These are phyloP conservation scores for Nitzschia sp. DNA, from an alignment of 108 stramenopile genomes.

Conservation along the genomic window DNA sequence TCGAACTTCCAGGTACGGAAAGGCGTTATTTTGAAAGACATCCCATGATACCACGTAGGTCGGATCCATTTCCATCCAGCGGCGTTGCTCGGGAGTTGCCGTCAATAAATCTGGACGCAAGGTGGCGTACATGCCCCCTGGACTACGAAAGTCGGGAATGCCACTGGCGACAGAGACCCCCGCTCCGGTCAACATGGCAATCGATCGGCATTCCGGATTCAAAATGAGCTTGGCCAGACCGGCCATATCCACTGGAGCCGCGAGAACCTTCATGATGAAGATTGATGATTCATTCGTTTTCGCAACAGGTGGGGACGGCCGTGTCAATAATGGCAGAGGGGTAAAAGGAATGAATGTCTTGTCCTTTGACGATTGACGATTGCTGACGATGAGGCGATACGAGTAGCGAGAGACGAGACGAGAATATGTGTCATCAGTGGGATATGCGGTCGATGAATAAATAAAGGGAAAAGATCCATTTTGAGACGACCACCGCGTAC, in stretches of 20 bases:
- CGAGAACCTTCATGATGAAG: neutral
- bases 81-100: conserved; percentile 53
- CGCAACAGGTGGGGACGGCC: too few species aligned
- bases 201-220: conserved; percentile 47
- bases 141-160: conserved; percentile 84
- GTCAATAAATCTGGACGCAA: conserved; percentile 70
- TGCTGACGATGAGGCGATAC: too few species aligned
- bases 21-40: conserved; percentile 58
- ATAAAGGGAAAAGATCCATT: too few species aligned
- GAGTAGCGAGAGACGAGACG: too few species aligned
- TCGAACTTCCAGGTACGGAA: conserved; percentile 78
- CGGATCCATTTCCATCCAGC: conserved; percentile 58
- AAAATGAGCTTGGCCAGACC: conserved; percentile 47
- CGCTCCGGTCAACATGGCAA: conserved; percentile 68
- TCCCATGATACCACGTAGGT: conserved; percentile 61
- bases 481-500: too few species aligned
- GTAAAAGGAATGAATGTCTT: too few species aligned
- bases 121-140: conserved; percentile 84
- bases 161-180: conserved; percentile 76
- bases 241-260: conserved; percentile 26
- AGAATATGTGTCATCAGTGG: too few species aligned
- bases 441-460: too few species aligned
- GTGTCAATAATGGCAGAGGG: too few species aligned
- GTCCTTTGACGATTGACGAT: too few species aligned
- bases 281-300: too few species aligned